Conservation (phyloP, 2,329 filamentous ascomycete species). For the Dothideomycetes sp. region DNA sequence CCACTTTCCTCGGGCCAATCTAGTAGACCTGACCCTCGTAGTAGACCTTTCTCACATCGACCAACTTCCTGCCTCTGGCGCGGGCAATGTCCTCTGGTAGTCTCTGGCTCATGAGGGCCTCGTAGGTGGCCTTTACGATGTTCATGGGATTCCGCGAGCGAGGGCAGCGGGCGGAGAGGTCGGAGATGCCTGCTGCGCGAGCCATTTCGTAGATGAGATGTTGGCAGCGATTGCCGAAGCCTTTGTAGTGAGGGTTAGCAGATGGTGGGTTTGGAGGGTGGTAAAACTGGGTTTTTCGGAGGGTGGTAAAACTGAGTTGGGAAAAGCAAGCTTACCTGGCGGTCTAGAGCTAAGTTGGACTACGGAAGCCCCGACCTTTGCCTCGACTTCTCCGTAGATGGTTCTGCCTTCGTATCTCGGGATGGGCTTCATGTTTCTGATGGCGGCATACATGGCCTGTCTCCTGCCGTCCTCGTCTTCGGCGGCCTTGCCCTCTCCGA, state of each 20-base stretch:
- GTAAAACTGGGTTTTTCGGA: neutral
- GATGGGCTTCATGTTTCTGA: slow-evolving; percentile 89
- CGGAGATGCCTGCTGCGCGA: slow-evolving; percentile 72
- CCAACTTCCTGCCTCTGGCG: slow-evolving; percentile 84
- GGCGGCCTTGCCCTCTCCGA: slow-evolving; percentile 81
- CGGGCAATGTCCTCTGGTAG: slow-evolving; percentile 83
- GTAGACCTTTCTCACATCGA: slow-evolving; percentile 94
- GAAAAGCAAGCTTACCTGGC: slow-evolving; percentile 55
- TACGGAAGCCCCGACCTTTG: slow-evolving; percentile 79
- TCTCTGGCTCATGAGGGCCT: slow-evolving; percentile 72
- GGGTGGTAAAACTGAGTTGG: too few relatives aligned
- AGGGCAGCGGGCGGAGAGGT: slow-evolving; percentile 72
- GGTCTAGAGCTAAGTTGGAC: slow-evolving; percentile 73
- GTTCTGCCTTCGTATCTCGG: slow-evolving; percentile 84
- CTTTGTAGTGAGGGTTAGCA: slow-evolving; percentile 34
- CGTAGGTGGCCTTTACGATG: slow-evolving; percentile 80
- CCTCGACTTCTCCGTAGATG: slow-evolving; percentile 73
- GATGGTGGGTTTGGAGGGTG: neutral
- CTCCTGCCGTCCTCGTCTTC: slow-evolving; percentile 56
- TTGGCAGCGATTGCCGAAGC: slow-evolving; percentile 87
- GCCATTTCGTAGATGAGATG: slow-evolving; percentile 92
- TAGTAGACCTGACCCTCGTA: slow-evolving; percentile 67
- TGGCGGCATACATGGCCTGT: slow-evolving; percentile 70
- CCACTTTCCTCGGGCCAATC: neutral
- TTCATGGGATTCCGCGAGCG: slow-evolving; percentile 95